Evolutionary conservation across 108 stramenopile species (phyloP).

Genomic region (Conticribra guillardii): DNA sequence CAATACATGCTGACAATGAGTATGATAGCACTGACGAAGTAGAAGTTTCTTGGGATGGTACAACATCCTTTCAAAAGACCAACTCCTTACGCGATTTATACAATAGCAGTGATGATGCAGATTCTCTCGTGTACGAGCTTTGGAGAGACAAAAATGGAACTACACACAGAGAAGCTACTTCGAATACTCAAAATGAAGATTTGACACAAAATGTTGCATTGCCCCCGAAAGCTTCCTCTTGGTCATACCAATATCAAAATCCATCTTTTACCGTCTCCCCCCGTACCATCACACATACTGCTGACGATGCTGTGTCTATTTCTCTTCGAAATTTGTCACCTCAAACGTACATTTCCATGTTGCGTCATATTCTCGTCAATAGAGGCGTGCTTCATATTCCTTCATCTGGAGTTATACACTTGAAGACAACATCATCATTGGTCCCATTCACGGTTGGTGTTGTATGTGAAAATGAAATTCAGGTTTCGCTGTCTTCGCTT

Average conservation of each 20-base stretch:
- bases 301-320: slow-evolving; percentile 14
- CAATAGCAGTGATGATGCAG: too few species aligned
- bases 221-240: neutral
- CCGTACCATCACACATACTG: slow-evolving; percentile 7
- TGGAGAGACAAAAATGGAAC: too few species aligned
- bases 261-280: slow-evolving; percentile 18
- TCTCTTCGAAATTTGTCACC: slow-evolving; percentile 7
- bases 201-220: neutral
- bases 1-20: neutral
- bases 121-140: too few species aligned
- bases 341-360: neutral
- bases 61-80: too few species aligned
- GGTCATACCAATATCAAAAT: neutral
- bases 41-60: neutral
- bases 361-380: neutral
- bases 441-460: slow-evolving; percentile 12
- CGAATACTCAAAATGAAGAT: too few species aligned
- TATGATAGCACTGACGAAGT: too few species aligned
- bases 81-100: too few species aligned
- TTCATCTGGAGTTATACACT: slow-evolving; percentile 13
- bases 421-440: slow-evolving; percentile 9
- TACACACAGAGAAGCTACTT: too few species aligned
- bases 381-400: slow-evolving; percentile 6
- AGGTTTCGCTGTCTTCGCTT: neutral
- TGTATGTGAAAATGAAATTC: slow-evolving; percentile 9